These are phyloP conservation scores for Tremella fuciformis DNA, from an alignment of 768 basidiomycete species.

Conservation along the genomic window DNA sequence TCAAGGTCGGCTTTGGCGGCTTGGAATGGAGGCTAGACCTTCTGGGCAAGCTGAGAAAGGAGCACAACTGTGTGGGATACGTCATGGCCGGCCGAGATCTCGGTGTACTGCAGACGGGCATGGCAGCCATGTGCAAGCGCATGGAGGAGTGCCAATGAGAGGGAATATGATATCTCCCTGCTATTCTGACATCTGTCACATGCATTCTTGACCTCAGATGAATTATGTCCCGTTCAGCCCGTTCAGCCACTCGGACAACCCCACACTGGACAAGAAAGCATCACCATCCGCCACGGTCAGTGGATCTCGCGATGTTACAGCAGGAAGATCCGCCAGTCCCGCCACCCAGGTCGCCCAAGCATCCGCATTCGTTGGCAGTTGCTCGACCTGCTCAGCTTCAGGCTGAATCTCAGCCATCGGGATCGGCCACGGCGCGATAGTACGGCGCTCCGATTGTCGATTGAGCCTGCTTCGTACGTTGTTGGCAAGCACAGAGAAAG, in stretches of 20 bases:
- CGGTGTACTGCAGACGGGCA: no score
- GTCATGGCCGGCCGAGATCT: no score
- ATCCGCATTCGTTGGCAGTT: constrained; percentile 2
- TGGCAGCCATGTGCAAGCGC: no score
- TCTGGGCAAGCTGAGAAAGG: constrained; percentile 5
- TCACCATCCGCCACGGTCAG: no score
- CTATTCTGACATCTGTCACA: no score
- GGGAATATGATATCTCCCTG: no score
- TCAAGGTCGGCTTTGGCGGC: constrained; percentile 21
- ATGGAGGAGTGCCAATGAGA: no score
- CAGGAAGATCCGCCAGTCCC: not conserved
- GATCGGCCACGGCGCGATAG: not conserved
- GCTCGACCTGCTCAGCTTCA: constrained; percentile 3
- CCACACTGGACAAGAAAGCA: no score
- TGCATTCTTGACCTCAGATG: no score
- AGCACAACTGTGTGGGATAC: no score
- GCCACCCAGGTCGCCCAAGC: not conserved
- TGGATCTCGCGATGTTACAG: not conserved
- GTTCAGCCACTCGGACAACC: no score
- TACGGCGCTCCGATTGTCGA: not conserved
- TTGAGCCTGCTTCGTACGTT: not conserved
- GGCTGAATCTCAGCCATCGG: not conserved
- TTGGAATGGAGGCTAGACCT: constrained; percentile 11
- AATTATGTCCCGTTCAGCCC: no score
- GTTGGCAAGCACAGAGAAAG: not conserved